Evolutionary conservation across 2,329 filamentous ascomycete species (phyloP).

Genomic region (Huntiella abstrusa): DNA sequence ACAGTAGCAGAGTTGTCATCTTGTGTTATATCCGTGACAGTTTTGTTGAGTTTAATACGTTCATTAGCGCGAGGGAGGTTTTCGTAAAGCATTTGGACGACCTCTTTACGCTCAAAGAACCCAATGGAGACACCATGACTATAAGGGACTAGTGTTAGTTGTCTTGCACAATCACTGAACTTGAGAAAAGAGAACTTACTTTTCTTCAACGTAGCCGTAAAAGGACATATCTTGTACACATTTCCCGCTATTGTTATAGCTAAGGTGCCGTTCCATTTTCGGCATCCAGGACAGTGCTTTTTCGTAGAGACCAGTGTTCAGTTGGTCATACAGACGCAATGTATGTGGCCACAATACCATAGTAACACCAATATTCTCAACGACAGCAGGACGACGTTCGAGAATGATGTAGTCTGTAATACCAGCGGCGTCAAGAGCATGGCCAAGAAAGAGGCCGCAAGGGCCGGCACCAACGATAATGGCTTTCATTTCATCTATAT

Average conservation of each 20-base stretch:
- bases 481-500: conserved; percentile 10
- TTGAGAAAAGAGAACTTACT: not conserved
- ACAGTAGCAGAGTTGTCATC: conserved; percentile 16
- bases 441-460: conserved; percentile 18
- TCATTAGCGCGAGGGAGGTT: conserved; percentile 12
- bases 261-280: conserved; percentile 3
- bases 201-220: conserved; percentile 1
- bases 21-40: conserved; percentile 12
- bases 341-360: conserved; percentile 15
- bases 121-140: conserved; percentile 15
- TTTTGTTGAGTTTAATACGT: conserved; percentile 13
- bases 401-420: conserved; percentile 18
- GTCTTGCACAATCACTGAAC: not conserved
- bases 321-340: conserved; percentile 16
- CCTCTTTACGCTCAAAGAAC: conserved; percentile 13
- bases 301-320: conserved; percentile 14
- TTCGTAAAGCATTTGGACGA: conserved; percentile 13
- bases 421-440: conserved; percentile 17
- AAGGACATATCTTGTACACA: not conserved
- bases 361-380: conserved; percentile 14
- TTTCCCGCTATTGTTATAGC: not conserved
- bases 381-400: conserved; percentile 14
- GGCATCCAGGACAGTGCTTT: conserved; percentile 12
- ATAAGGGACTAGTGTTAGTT: not conserved
- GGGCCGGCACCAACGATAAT: conserved; percentile 21